Evolutionary conservation across 2,329 filamentous ascomycete genomes (phyloP).

Genomic region (Cadophora sp.): DNA sequence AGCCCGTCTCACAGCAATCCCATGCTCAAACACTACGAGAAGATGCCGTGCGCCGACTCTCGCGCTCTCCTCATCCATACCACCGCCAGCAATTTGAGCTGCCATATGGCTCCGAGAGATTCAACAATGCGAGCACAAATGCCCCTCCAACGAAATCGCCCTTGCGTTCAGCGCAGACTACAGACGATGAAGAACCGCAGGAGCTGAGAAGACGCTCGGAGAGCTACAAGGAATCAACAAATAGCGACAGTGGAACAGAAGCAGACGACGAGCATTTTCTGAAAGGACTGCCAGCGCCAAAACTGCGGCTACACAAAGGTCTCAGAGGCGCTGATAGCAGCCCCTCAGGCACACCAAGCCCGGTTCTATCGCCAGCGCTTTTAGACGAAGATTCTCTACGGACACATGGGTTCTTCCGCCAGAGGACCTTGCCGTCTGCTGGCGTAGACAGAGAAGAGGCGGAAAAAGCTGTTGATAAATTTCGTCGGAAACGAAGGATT

Average conservation of each 20-base stretch:
- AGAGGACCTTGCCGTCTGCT: conserved; percentile 10
- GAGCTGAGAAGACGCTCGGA: conserved; percentile 30
- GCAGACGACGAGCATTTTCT: conserved; percentile 93
- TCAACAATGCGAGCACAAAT: conserved; percentile 34
- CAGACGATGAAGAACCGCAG: conserved; percentile 44
- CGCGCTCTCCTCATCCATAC: conserved; percentile 72
- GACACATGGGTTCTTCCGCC: conserved; percentile 25
- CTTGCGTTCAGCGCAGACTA: conserved; percentile 40
- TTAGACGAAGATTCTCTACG: conserved; percentile 48
- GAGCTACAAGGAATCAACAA: conserved; percentile 51
- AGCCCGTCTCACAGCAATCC: conserved; percentile 32
- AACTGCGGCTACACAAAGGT: conserved; percentile 76
- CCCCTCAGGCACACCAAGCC: conserved; percentile 62
- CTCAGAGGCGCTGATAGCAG: conserved; percentile 66
- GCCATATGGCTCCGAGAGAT: conserved; percentile 55
- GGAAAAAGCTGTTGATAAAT: conserved; percentile 44
- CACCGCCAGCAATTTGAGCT: conserved; percentile 64
- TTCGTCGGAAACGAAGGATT: conserved; percentile 52
- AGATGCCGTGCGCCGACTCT: conserved; percentile 38
- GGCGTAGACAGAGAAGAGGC: conserved; percentile 30
- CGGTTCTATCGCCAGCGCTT: conserved; percentile 57
- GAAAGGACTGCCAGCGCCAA: conserved; percentile 83
- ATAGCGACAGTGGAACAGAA: conserved; percentile 91
- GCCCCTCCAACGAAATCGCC: conserved; percentile 38
- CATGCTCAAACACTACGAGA: conserved; percentile 37